These are phyloP conservation scores for Erysimum cheiri DNA, from an alignment of 441 rosid genomes.

Conservation along the genomic window DNA sequence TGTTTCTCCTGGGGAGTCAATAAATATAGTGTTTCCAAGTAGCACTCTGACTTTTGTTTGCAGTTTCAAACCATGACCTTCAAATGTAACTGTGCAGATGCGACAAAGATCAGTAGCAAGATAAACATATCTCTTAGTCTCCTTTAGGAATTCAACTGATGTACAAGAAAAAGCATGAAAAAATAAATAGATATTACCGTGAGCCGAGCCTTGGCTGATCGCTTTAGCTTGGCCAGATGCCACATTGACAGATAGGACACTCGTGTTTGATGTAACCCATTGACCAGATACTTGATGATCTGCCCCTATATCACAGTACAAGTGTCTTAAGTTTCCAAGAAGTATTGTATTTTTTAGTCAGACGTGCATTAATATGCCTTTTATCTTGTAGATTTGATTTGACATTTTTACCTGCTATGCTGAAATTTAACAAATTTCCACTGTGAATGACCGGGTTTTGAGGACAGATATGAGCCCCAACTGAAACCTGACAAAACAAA, in stretches of 20 bases:
- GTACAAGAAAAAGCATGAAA: slow-evolving; percentile 18
- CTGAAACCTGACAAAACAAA: slow-evolving; percentile 72
- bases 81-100: slow-evolving; percentile 68
- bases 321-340: not conserved
- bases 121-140: slow-evolving; percentile 3
- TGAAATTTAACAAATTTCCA: slow-evolving; percentile 69
- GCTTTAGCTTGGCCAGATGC: slow-evolving; percentile 80
- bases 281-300: slow-evolving; percentile 62
- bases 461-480: slow-evolving; percentile 83
- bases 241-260: slow-evolving; percentile 61
- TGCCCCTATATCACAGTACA: slow-evolving; percentile 53
- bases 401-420: slow-evolving; percentile 56
- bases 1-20: slow-evolving; percentile 81
- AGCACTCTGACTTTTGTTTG: slow-evolving; percentile 73
- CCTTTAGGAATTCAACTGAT: slow-evolving; percentile 7
- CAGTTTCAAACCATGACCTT: slow-evolving; percentile 64
- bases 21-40: slow-evolving; percentile 57
- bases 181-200: slow-evolving; percentile 50
- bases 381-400: slow-evolving; percentile 16
- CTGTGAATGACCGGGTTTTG: slow-evolving; percentile 65
- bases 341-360: not conserved
- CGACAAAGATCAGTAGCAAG: slow-evolving; percentile 24
- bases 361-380: not conserved
- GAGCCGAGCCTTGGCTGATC: slow-evolving; percentile 72
- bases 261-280: slow-evolving; percentile 74